Conservation (phyloP, 1,139 yeast genomes). For the Pichia sp. region DNA sequence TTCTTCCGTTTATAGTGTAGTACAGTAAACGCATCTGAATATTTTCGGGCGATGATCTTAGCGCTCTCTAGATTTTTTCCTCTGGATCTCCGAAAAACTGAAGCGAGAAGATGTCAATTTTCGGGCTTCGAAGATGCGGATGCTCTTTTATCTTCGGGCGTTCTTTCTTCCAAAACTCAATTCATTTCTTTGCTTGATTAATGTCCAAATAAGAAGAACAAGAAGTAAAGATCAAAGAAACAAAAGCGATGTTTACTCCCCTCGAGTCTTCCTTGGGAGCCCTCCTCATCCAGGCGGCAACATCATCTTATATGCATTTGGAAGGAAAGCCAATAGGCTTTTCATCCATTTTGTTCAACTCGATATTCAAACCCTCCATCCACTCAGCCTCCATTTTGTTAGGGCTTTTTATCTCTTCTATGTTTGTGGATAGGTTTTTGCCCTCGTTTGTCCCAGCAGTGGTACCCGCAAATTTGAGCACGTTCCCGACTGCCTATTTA, state of each 20-base stretch:
- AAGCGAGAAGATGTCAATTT: too few relatives aligned
- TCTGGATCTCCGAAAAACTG: too few relatives aligned
- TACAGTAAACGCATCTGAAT: too few relatives aligned
- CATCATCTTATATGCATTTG: constrained; percentile 37
- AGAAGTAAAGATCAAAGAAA: too few relatives aligned
- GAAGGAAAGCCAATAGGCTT: constrained; percentile 42
- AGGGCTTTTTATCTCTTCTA: constrained; percentile 33
- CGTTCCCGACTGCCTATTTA: constrained; percentile 16
- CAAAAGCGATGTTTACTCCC: constrained; percentile 38
- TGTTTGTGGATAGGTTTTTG: constrained; percentile 21
- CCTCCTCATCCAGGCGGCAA: constrained; percentile 39
- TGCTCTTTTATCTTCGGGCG: too few relatives aligned
- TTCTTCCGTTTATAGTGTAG: too few relatives aligned
- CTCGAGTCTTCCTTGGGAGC: constrained; percentile 42
- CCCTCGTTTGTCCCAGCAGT: constrained; percentile 31
- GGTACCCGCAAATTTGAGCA: constrained; percentile 10
- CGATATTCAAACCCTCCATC: constrained; percentile 26
- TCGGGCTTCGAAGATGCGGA: too few relatives aligned
- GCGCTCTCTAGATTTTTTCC: too few relatives aligned
- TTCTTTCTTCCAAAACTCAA: too few relatives aligned
- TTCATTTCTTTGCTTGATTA: too few relatives aligned
- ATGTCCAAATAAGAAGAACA: too few relatives aligned
- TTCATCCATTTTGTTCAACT: constrained; percentile 37
- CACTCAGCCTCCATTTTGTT: constrained; percentile 26
- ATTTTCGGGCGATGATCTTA: too few relatives aligned